Evolutionary conservation across 495 filamentous ascomycete genomes (phyloP), one percentile per base, ranked within the genome.

Genomic region (Xylaria cubensis): DNA sequence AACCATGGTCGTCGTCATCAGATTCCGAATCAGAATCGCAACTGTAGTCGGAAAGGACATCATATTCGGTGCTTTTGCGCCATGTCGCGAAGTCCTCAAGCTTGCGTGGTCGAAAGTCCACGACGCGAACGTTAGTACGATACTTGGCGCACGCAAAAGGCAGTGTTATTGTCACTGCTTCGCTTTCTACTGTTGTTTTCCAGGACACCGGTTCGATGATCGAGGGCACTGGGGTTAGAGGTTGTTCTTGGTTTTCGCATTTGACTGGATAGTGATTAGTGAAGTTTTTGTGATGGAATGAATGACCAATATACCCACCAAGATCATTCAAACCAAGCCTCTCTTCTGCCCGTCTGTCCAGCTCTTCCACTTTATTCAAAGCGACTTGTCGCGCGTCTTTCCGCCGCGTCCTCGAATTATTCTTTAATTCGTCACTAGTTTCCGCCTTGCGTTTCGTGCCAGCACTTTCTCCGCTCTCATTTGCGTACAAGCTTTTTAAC

Each of bases 101-200:
- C 2, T 85, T 84, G 19, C 82, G 81, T 1, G 96, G 96, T 42
- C 85, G 89, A 81, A 94, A 98, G 78, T 97, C 93, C 19, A 97
- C 85, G 1, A 97, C 91, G 34, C 93, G 91, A 55, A 92, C 91
- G 42, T 81, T 79, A 19, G 88, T 83, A 19, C 84, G 87, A 75
- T 94, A 97, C 66, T 92, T 92, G 64, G 87, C 78, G 77, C 94
- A 94, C 53, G 90, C 86, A 75, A 97, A 97, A 1, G 94, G 64
- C 86, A 86, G 63, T 73, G 74, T 71, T 81, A 90, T 50, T 73
- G 78, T 77, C 3, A 85, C 86, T 15, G 82, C 80, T 3, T 82
- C 66, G 24, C 70, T 72, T 19, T 79, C 69, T 24, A 82, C 71
- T 6, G 71, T 78, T 73, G 85, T 71, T 74, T 84, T 67, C 73